Percentiles rank a stretch among this genome's conserved stretches.
Conservation (phyloP, 2,329 filamentous ascomycete species). For the Xylariaceae sp. region DNA sequence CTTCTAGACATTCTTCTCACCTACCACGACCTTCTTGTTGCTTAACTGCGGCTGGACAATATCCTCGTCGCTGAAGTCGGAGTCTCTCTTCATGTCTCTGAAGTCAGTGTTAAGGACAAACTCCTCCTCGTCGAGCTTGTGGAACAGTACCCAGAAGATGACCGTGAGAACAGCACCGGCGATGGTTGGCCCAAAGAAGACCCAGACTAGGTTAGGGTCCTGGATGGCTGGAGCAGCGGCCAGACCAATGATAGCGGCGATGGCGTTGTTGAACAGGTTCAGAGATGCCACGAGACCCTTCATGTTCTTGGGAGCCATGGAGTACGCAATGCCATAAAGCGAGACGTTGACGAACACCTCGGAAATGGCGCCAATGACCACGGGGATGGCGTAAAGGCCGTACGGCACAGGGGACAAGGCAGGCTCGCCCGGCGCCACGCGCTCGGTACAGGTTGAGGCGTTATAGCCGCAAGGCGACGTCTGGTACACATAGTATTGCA, state of each 20-base stretch:
- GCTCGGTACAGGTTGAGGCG: slow-evolving; percentile 39
- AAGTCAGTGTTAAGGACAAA: slow-evolving; percentile 40
- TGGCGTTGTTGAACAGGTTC: slow-evolving; percentile 72
- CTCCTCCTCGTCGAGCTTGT: slow-evolving; percentile 38
- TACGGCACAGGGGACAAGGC: slow-evolving; percentile 37
- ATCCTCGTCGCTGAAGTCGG: slow-evolving; percentile 38
- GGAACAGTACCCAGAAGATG: slow-evolving; percentile 40
- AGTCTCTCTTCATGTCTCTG: slow-evolving; percentile 38
- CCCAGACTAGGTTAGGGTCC: slow-evolving; percentile 56
- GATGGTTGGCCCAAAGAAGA: slow-evolving; percentile 40
- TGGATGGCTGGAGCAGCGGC: slow-evolving; percentile 49
- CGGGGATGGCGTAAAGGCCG: slow-evolving; percentile 47
- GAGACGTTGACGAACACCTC: slow-evolving; percentile 63
- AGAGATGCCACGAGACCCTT: slow-evolving; percentile 75
- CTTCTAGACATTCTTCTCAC: slow-evolving; percentile 26
- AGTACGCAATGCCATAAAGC: slow-evolving; percentile 77
- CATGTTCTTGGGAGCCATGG: slow-evolving; percentile 81
- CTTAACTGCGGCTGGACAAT: slow-evolving; percentile 37
- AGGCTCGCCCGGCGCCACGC: slow-evolving; percentile 32
- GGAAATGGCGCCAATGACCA: slow-evolving; percentile 57
- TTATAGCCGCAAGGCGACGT: slow-evolving; percentile 39
- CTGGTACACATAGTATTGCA: slow-evolving; percentile 41
- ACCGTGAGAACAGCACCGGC: slow-evolving; percentile 34
- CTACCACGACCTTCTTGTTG: slow-evolving; percentile 65
- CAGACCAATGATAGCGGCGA: slow-evolving; percentile 71